Conservation (phyloP, 1,139 yeast genomes). For the Yamadazyma sp. region DNA sequence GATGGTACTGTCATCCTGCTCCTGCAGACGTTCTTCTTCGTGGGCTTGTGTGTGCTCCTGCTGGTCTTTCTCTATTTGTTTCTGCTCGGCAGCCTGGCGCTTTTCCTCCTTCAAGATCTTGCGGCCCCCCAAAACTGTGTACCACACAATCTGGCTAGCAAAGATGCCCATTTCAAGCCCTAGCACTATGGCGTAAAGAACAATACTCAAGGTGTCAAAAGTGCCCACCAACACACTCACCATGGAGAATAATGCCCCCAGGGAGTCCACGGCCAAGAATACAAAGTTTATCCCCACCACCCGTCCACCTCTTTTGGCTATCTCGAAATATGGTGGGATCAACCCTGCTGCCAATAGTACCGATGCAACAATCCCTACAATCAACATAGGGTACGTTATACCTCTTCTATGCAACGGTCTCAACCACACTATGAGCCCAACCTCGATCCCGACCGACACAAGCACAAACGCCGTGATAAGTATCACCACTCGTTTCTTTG, state of each 20-base stretch:
- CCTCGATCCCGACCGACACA: conserved; percentile 59
- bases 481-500: conserved; percentile 35
- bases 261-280: conserved; percentile 73
- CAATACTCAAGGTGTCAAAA: conserved; percentile 75
- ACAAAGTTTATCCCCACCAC: conserved; percentile 87
- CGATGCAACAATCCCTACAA: conserved; percentile 80
- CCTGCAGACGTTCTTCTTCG: neutral
- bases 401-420: conserved; percentile 63
- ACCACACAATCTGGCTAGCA: conserved; percentile 70
- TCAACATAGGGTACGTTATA: conserved; percentile 71
- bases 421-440: conserved; percentile 72
- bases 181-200: conserved; percentile 70
- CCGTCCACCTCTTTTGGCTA: conserved; percentile 74
- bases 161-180: conserved; percentile 78
- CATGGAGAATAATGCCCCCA: conserved; percentile 79
- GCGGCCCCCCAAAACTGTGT: conserved; percentile 44
- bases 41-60: neutral
- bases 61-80: conserved; percentile 8
- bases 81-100: conserved; percentile 8
- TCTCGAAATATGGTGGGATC: conserved; percentile 85
- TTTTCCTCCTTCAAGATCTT: conserved; percentile 22
- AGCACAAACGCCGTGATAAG: conserved; percentile 39
- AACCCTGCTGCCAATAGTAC: conserved; percentile 74
- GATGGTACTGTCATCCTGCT: neutral
- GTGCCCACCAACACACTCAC: conserved; percentile 60